Base-by-base conservation (phyloP, 805 yeast species). In the Crinitomyces ghanaensis region DNA sequence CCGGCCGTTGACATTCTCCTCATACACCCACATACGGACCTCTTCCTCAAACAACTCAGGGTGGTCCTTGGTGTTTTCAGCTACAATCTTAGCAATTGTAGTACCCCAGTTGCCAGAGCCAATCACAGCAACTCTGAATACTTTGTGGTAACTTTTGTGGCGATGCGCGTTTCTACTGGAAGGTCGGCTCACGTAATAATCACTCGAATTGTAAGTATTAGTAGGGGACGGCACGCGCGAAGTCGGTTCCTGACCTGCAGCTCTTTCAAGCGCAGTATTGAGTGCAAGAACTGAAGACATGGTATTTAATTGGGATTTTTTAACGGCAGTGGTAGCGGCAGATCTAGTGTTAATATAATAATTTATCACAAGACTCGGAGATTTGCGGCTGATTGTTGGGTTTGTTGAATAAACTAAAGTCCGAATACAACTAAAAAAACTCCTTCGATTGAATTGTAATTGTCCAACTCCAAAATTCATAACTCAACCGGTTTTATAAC, bases 21-120 rank as follows among this genome's bases (percentile, higher is more conserved):
- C 88, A 49, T 69, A 83, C 9, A 91, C 98, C 98, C 98, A 91
- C 97, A 91, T 86, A 49, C 78, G 76, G 26, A 91, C 96, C 36
- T 70, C 63, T 40, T 62, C 63, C 39, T 73, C 68, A 58, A 91
- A 91, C 50, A 82, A 61, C 24, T 73, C 67, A 25, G 86, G 77
- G 59, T 83, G 71, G 42, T 71, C 72, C 13, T 66, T 67, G 27
- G 86, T 66, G 57, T 85, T 86, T 60, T 91, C 97, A 24, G 96
- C 85, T 18, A 85, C 77, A 28, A 88, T 84, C 58, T 91, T 88
- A 42, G 97, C 96, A 35, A 91, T 85, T 13, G 97, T 88, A 24
- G 95, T 84, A 44, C 98, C 98, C 83, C 98, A 88, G 62, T 88
- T 88, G 55, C 97, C 98, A 19, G 96, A 85, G 26, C 98, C 98